Conservation (phyloP, 495 filamentous ascomycete genomes). For the Cercophora samala region DNA sequence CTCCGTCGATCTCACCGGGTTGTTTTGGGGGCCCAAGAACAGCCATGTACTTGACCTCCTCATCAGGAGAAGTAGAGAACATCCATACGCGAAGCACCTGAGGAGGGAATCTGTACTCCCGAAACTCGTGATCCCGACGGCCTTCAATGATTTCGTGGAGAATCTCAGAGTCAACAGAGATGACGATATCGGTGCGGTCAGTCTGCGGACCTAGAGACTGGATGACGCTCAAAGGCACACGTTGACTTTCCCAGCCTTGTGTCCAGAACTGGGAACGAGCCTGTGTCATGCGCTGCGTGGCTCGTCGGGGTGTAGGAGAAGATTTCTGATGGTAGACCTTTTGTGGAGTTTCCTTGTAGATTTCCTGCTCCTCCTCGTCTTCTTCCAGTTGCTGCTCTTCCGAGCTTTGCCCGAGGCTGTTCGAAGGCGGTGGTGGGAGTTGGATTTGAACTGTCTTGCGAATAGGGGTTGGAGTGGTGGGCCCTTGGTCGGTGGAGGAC, state of each 20-base stretch:
- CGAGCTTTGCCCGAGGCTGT: background rate
- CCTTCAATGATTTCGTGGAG: conserved; percentile 41
- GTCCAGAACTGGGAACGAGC: conserved; percentile 35
- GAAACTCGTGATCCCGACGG: conserved; percentile 44
- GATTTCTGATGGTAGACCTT: conserved; percentile 13
- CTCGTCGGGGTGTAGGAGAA: conserved; percentile 19
- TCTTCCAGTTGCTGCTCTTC: conserved; percentile 20
- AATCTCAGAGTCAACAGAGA: conserved; percentile 40
- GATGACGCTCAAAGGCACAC: conserved; percentile 44
- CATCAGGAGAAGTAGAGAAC: conserved; percentile 37
- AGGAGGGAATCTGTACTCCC: conserved; percentile 41
- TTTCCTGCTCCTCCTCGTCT: conserved; percentile 22
- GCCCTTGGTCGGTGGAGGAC: background rate
- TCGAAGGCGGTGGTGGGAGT: conserved; percentile 12
- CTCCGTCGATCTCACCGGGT: conserved; percentile 41
- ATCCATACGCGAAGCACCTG: conserved; percentile 49
- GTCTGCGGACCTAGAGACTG: conserved; percentile 45
- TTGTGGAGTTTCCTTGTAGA: conserved; percentile 29
- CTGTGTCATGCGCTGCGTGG: conserved; percentile 18
- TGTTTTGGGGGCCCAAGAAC: conserved; percentile 37
- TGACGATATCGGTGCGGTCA: conserved; percentile 45
- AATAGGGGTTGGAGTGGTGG: conserved; percentile 21
- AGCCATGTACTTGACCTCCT: conserved; percentile 51
- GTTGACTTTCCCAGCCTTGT: conserved; percentile 49
- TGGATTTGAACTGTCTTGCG: conserved; percentile 23